Conservation (phyloP, 2,329 filamentous ascomycete species). For the Pezicula rhizophila region DNA sequence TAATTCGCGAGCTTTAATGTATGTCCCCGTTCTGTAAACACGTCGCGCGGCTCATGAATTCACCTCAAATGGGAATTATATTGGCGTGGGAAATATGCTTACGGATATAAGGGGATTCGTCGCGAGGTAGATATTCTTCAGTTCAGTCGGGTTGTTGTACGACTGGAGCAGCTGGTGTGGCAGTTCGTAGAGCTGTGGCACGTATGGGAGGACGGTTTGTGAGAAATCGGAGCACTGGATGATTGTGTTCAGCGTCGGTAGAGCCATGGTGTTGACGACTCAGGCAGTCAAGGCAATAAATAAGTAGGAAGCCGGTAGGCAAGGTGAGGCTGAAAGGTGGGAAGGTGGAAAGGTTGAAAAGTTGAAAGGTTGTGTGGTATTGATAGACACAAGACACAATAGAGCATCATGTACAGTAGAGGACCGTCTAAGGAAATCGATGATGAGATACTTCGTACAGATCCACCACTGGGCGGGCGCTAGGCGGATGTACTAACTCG, state of each 20-base stretch:
- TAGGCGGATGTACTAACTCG: not conserved
- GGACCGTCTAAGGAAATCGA: not conserved
- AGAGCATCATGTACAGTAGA: no score
- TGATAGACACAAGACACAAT: not conserved
- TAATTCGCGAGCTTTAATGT: no score
- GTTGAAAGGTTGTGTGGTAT: not conserved
- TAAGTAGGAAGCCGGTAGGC: not conserved
- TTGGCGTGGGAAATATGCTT: no score
- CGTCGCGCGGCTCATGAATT: no score
- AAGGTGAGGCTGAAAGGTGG: not conserved
- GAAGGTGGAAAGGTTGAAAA: not conserved
- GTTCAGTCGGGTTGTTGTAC: conserved; percentile 50
- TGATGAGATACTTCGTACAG: not conserved
- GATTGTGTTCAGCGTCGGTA: conserved; percentile 66
- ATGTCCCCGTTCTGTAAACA: no score
- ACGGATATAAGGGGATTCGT: conserved; percentile 78
- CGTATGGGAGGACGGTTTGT: conserved; percentile 68
- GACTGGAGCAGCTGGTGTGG: conserved; percentile 58
- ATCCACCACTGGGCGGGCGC: not conserved
- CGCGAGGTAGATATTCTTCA: conserved; percentile 68
- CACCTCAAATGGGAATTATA: no score
- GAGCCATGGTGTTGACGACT: conserved; percentile 8
- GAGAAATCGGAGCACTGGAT: conserved; percentile 71
- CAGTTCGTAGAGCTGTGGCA: conserved; percentile 63
- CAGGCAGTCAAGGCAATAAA: no score